A percentile compares a stretch with the other conserved stretches of the same genome.
phyloP scores from a whole-genome alignment of 306 rosid species.

The Sesbania bispinosa region DNA sequence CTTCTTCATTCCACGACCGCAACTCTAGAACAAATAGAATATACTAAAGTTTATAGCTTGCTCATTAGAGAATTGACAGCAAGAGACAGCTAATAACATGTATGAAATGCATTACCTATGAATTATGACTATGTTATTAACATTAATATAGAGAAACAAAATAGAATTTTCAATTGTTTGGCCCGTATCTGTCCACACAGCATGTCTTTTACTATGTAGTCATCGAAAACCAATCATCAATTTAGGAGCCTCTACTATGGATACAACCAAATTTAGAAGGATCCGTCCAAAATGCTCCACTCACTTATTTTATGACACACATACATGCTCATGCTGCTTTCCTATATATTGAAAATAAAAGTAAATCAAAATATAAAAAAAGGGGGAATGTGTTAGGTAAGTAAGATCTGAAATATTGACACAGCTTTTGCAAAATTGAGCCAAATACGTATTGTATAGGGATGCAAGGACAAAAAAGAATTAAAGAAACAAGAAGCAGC shows the following conservation, averaged over 20 bases:
- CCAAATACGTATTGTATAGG: neutral
- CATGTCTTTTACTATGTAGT: slow-evolving; percentile 74
- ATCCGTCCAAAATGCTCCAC: slow-evolving; percentile 72
- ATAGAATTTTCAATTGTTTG: slow-evolving; percentile 47
- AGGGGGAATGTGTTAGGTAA: neutral
- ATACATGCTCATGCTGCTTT: slow-evolving; percentile 8
- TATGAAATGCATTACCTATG: neutral
- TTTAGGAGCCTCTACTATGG: slow-evolving; percentile 79
- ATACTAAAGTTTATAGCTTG: slow-evolving; percentile 18
- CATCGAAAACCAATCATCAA: slow-evolving; percentile 83
- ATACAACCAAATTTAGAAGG: slow-evolving; percentile 68
- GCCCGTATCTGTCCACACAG: slow-evolving; percentile 99
- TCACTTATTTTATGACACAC: neutral
- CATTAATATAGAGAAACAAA: neutral
- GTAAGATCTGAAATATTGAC: slow-evolving; percentile 10
- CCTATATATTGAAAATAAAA: neutral
- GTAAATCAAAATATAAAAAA: neutral
- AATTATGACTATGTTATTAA: neutral
- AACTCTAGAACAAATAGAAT: slow-evolving; percentile 50
- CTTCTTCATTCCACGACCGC: slow-evolving; percentile 61
- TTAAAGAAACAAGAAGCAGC: neutral
- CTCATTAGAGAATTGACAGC: slow-evolving; percentile 24
- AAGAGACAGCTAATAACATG: slow-evolving; percentile 14
- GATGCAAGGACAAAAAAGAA: neutral
- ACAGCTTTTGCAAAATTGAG: neutral